Base-by-base conservation (phyloP, 2,329 filamentous ascomycete species). In the Sphaerulina vaccinii region DNA sequence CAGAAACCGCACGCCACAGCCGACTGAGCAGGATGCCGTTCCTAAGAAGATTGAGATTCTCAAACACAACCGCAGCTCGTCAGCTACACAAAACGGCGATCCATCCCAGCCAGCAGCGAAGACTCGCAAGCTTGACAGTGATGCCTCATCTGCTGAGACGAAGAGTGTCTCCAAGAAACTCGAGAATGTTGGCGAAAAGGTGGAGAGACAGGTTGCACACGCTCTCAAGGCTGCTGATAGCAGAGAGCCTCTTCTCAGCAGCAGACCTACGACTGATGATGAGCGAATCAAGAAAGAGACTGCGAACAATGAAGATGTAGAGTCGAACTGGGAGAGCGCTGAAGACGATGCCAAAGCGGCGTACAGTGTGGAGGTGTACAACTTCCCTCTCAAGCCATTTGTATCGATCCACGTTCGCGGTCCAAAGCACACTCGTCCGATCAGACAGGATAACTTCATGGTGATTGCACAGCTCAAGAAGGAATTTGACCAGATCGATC, bases 321-420 rank as follows among this genome's bases (percentile, higher is more conserved):
- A 65, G 41, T 66, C 65, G 6, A 91, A 85, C 71, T 95, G 90
- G 90, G 90, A 96, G 75, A 95, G 86, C 58, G 88, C 87, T 3
- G 89, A 91, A 63, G 82, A 82, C 49, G 84, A 86, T 57, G 86
- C 87, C 40, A 87, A 90, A 68, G 84, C 86, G 60, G 83, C 84
- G 52, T 79, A 37, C 19, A 83, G 96, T 33, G 68, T 71, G n/a
- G 61, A 63, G 67, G 91, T 97, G 40, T 93, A 88, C 75, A 95
- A 95, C 70, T 96, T 99, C 70, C 93, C 93, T 13, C 90, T 99
- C 86, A 89, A 87, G 70, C 93, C 93, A 3, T 99, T 95, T 79
- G 91, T 95, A 59, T 87, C 91, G 16, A 93, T 99, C 66, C 84
- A 82, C 10, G 81, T 97, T 62, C 70, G 79, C 65, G 67, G 68